A percentile compares a stretch with the other conserved stretches of the same genome.
phyloP scores from a whole-genome alignment of 1,284 basidiomycete species.

The Ustilago loliicola region DNA sequence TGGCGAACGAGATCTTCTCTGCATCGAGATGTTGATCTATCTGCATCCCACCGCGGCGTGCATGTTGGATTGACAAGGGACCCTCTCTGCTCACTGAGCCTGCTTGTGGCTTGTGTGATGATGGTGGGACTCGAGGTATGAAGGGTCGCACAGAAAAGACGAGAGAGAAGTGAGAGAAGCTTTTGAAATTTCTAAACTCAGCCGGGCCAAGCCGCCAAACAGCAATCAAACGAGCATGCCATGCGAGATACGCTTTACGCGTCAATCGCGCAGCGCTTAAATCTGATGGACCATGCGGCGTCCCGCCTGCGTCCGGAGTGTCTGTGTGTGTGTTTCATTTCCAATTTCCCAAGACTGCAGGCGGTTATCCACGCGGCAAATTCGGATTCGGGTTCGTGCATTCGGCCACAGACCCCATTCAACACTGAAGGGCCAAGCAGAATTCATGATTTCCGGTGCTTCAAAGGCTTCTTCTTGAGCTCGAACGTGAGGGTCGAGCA shows the following conservation, averaged over 20 bases:
- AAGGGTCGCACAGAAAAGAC: background rate
- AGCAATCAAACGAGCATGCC: background rate
- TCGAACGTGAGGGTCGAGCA: too few species aligned
- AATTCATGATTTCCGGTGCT: too few species aligned
- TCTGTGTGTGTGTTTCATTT: constrained; percentile 1
- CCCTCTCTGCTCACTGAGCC: background rate
- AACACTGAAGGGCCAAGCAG: too few species aligned
- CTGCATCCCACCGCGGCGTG: constrained; percentile 8
- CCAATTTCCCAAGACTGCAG: background rate
- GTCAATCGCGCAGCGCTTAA: background rate
- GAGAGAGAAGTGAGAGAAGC: background rate
- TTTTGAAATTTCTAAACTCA: background rate
- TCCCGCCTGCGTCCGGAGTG: background rate
- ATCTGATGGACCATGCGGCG: background rate
- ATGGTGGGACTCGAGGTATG: background rate
- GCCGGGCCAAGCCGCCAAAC: background rate
- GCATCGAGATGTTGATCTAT: constrained; percentile 5
- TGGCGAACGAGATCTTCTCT: background rate
- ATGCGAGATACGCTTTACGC: background rate
- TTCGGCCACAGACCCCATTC: background rate
- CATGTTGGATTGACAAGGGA: constrained; percentile 6
- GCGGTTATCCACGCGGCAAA: too few species aligned
- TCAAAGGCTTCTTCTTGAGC: too few species aligned
- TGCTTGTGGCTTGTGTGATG: background rate
- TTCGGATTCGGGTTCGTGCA: too few species aligned